These are phyloP conservation scores for Vaccinium macrocarpon DNA, from an alignment of 148 eudicot genomes.

Conservation along the genomic window DNA sequence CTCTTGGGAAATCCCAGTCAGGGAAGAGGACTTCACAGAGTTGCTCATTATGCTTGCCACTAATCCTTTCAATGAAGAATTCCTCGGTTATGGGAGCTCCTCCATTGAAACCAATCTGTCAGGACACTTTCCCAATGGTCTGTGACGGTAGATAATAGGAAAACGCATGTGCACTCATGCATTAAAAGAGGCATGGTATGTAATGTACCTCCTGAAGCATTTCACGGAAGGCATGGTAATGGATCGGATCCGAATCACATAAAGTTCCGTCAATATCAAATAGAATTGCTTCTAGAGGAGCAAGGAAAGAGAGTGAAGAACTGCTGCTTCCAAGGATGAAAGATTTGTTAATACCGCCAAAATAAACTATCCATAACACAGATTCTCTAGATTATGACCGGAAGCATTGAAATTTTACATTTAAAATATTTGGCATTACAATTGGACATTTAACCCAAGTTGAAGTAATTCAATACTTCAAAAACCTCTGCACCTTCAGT, in stretches of 20 bases:
- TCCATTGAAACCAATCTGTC: slow-evolving; percentile 80
- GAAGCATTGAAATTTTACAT: neutral
- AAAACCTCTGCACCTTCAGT: neutral
- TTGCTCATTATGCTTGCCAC: slow-evolving; percentile 85
- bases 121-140: neutral
- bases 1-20: slow-evolving; percentile 56
- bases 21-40: slow-evolving; percentile 72
- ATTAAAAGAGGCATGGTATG: neutral
- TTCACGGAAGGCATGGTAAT: slow-evolving; percentile 67
- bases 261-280: slow-evolving; percentile 92
- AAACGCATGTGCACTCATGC: neutral
- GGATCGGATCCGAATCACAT: slow-evolving; percentile 94
- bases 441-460: neutral
- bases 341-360: neutral
- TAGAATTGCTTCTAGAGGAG: slow-evolving; percentile 78
- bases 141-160: neutral
- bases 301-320: slow-evolving; percentile 50
- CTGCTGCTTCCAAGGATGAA: slow-evolving; percentile 28
- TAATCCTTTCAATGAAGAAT: slow-evolving; percentile 65
- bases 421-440: neutral
- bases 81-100: slow-evolving; percentile 79
- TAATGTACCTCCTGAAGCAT: slow-evolving; percentile 70
- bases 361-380: neutral
- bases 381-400: neutral
- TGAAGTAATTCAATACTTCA: neutral